Evolutionary conservation across 208 protist genomes (phyloP).

Genomic region (Blastocrithidia nonstop): DNA sequence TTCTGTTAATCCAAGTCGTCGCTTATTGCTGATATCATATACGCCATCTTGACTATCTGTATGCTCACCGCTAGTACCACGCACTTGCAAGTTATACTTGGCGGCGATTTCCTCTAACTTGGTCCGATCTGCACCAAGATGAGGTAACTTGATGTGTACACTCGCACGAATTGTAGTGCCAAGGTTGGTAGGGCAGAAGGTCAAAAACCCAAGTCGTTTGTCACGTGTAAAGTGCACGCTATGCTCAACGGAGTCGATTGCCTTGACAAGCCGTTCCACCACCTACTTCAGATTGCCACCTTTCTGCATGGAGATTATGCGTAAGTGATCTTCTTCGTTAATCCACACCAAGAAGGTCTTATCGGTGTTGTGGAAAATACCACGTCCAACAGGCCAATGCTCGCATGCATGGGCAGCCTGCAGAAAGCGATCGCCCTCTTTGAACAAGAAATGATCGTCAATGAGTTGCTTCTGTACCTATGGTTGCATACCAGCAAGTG

Average conservation of each 20-base stretch:
- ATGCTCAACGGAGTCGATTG: constrained; percentile 16
- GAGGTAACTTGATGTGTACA: constrained; percentile 38
- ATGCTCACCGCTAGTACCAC: constrained; percentile 37
- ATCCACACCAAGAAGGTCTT: constrained; percentile 59
- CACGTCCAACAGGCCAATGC: constrained; percentile 42
- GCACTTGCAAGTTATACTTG: constrained; percentile 36
- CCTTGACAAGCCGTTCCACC: constrained; percentile 24
- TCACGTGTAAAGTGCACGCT: constrained; percentile 31
- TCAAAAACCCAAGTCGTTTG: constrained; percentile 29
- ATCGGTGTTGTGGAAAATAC: constrained; percentile 54
- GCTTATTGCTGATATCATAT: constrained; percentile 57
- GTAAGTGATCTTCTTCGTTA: constrained; percentile 61
- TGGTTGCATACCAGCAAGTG: constrained; percentile 32
- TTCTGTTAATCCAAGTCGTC: constrained; percentile 36
- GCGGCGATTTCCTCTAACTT: constrained; percentile 31
- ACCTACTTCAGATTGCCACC: constrained; percentile 41
- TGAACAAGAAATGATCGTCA: constrained; percentile 47
- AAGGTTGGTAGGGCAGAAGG: constrained; percentile 47
- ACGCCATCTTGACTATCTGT: constrained; percentile 24
- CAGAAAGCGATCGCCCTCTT: constrained; percentile 49
- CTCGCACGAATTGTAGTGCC: constrained; percentile 36
- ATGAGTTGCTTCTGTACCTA: constrained; percentile 44
- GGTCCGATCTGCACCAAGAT: constrained; percentile 16
- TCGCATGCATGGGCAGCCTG: constrained; percentile 31
- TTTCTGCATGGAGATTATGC: constrained; percentile 56